phyloP scores from a whole-genome alignment of 441 rosid genomes.

The Pelargonium myrrhifolium region DNA sequence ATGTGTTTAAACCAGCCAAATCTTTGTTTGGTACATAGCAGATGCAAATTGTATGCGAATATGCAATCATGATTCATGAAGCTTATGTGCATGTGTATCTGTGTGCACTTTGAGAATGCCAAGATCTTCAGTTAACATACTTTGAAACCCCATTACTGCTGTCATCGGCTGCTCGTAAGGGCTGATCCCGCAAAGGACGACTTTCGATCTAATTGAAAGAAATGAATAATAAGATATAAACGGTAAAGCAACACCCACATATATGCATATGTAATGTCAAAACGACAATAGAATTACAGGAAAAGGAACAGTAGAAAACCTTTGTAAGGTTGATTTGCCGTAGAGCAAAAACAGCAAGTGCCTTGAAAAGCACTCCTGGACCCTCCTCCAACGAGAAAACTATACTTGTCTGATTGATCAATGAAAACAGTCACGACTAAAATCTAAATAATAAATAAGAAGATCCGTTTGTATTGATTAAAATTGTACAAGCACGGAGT shows the following conservation, averaged over 20 bases:
- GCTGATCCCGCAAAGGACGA: slow-evolving; percentile 75
- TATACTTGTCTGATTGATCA: slow-evolving; percentile 67
- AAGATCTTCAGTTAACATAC: slow-evolving; percentile 27
- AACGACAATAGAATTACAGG: background rate
- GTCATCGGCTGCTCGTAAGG: slow-evolving; percentile 60
- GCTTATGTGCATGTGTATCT: background rate
- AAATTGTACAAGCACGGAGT: background rate
- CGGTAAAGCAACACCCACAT: slow-evolving; percentile 10
- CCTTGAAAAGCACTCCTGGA: slow-evolving; percentile 94
- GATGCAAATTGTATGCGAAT: background rate
- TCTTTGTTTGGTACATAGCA: too few relatives aligned
- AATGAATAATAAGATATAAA: slow-evolving; percentile 18
- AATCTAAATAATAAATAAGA: background rate
- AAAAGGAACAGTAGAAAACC: slow-evolving; percentile 28
- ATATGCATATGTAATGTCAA: slow-evolving; percentile 4
- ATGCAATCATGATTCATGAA: background rate
- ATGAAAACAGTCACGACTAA: slow-evolving; percentile 9
- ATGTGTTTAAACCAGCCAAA: background rate
- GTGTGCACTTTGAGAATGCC: background rate
- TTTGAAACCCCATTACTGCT: slow-evolving; percentile 36
- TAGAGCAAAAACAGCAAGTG: slow-evolving; percentile 93
- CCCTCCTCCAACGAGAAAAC: slow-evolving; percentile 97
- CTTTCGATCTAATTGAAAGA: slow-evolving; percentile 72
- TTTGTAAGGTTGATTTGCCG: slow-evolving; percentile 82
- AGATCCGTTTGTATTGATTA: background rate